A percentile compares a stretch with the other conserved stretches of the same genome.
phyloP scores from a whole-genome alignment of 2,329 filamentous ascomycete species.

The Rugonectria rugulosa region DNA sequence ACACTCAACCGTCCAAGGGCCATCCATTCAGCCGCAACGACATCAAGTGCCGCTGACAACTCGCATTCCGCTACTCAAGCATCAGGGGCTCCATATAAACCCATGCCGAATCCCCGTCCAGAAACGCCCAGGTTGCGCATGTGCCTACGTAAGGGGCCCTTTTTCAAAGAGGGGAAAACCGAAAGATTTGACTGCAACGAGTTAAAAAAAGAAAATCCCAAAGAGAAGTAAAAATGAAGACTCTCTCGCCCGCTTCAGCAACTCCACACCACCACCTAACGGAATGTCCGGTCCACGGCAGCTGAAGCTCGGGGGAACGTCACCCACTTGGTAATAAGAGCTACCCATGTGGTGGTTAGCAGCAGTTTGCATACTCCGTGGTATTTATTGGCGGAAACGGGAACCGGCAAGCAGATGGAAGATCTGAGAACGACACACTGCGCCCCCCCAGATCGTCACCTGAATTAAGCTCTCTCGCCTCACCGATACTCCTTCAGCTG shows the following conservation, averaged over 20 bases:
- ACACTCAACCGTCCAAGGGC: too few species aligned
- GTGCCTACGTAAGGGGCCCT: constrained; percentile 4
- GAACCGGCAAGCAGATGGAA: background rate
- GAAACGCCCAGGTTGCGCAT: constrained; percentile 7
- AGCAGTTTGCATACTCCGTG: too few species aligned
- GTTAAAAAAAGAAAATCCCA: background rate
- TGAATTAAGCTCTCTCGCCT: constrained; percentile 8
- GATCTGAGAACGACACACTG: background rate
- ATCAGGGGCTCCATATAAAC: constrained; percentile 12
- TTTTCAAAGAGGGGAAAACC: too few species aligned
- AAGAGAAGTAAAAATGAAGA: too few species aligned
- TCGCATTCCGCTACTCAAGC: background rate
- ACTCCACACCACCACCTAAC: background rate
- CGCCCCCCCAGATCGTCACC: constrained; percentile 10
- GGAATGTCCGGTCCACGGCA: too few species aligned
- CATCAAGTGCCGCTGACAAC: background rate
- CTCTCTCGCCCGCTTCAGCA: background rate
- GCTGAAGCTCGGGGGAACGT: too few species aligned
- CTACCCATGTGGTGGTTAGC: too few species aligned
- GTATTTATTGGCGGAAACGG: too few species aligned
- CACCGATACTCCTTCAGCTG: constrained; percentile 1
- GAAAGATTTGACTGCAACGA: too few species aligned
- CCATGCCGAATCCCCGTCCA: background rate
- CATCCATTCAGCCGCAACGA: too few species aligned
- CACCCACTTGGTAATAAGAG: too few species aligned